Percentiles rank a stretch among this genome's conserved stretches.
Conservation (phyloP, 202 grass and related monocot species). For the Miscanthus sacchariflorus region DNA sequence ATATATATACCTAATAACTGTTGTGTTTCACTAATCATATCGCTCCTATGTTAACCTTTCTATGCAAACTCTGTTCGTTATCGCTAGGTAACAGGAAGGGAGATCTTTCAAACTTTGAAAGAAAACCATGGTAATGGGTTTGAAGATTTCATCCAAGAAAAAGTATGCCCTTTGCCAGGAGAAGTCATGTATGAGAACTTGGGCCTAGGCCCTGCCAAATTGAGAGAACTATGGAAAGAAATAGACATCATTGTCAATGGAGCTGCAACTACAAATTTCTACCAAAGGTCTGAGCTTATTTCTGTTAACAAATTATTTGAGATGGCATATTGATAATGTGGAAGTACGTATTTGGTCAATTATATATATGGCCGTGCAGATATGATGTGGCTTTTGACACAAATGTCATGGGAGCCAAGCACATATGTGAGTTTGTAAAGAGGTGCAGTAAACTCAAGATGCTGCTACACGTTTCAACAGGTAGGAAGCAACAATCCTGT, state of each 20-base stretch:
- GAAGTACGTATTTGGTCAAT: background rate
- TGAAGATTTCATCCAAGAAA: slow-evolving; percentile 56
- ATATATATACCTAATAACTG: too few relatives aligned
- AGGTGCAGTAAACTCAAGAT: slow-evolving; percentile 20
- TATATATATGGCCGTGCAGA: slow-evolving; percentile 14
- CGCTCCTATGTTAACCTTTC: background rate
- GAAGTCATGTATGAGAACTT: slow-evolving; percentile 59
- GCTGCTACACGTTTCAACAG: slow-evolving; percentile 76
- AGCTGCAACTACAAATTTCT: slow-evolving; percentile 64
- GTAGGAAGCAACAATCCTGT: slow-evolving; percentile 31
- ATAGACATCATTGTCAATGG: slow-evolving; percentile 56
- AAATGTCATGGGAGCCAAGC: slow-evolving; percentile 59
- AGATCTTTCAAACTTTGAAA: slow-evolving; percentile 53
- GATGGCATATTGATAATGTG: background rate
- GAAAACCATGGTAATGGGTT: slow-evolving; percentile 45
- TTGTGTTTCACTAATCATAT: background rate
- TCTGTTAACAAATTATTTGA: background rate
- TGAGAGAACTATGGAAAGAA: slow-evolving; percentile 41
- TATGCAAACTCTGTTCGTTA: background rate
- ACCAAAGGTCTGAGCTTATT: slow-evolving; percentile 42
- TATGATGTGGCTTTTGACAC: slow-evolving; percentile 64
- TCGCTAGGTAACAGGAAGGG: slow-evolving; percentile 37
- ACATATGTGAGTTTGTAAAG: slow-evolving; percentile 63
- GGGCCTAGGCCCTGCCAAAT: slow-evolving; percentile 29
- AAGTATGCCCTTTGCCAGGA: slow-evolving; percentile 51